Evolutionary conservation across 2,329 filamentous ascomycete genomes (phyloP).

Genomic region (Ceratocystis huliohia): DNA sequence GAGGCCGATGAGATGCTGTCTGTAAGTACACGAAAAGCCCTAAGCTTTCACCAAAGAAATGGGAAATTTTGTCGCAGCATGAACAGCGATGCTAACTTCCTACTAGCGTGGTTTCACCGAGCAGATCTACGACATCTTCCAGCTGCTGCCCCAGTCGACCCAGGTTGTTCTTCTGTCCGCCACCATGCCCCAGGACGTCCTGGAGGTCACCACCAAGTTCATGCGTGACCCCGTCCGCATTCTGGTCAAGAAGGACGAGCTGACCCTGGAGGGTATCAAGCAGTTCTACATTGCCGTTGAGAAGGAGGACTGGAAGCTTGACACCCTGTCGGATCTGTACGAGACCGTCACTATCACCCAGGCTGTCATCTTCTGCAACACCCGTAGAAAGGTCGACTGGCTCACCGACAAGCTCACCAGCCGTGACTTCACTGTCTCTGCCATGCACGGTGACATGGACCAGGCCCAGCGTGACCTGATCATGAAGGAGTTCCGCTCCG

Average conservation of each 20-base stretch:
- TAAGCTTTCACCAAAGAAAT: conserved; percentile 21
- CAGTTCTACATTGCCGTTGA: conserved; percentile 99
- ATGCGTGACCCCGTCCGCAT: conserved; percentile 99
- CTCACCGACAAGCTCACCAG: conserved; percentile 97
- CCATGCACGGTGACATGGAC: conserved; percentile 99
- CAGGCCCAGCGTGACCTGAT: conserved; percentile 95
- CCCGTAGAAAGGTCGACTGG: conserved; percentile 99
- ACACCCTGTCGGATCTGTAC: conserved; percentile 96
- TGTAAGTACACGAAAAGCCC: conserved; percentile 35
- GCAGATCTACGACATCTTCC: conserved; percentile 99
- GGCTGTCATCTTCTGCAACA: conserved; percentile 99
- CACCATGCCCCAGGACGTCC: conserved; percentile 97
- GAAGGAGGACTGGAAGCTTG: conserved; percentile 99
- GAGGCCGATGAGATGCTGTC: conserved; percentile 99
- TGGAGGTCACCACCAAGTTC: conserved; percentile 99
- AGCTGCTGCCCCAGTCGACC: conserved; percentile 92
- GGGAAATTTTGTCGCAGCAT: not conserved
- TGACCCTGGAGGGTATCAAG: conserved; percentile 99
- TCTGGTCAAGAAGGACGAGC: conserved; percentile 98
- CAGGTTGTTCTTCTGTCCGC: conserved; percentile 97
- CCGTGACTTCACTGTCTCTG: conserved; percentile 97
- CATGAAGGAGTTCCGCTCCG: conserved; percentile 99
- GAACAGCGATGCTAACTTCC: conserved; percentile 28
- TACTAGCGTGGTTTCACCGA: conserved; percentile 89
- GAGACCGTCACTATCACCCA: conserved; percentile 99